Evolutionary conservation across 2,329 filamentous ascomycete genomes (phyloP).

Genomic region (Fusarium hostae): DNA sequence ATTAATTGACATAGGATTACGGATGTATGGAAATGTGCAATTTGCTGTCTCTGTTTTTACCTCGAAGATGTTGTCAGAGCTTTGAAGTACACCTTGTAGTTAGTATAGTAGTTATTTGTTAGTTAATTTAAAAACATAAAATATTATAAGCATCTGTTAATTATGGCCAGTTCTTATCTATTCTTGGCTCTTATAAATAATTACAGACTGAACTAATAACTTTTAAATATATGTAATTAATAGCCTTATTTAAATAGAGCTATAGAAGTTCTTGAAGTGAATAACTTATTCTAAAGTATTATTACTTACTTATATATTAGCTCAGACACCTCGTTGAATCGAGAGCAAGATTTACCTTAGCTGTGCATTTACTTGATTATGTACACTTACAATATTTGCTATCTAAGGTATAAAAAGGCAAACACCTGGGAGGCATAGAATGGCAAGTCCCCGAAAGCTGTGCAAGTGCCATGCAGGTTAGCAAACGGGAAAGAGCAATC

Average conservation of each 20-base stretch:
- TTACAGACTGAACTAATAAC: background rate
- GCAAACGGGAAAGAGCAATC: slow-evolving; percentile 1
- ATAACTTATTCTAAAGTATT: background rate
- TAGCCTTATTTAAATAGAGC: background rate
- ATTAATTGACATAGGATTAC: too few relatives aligned
- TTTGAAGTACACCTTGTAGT: background rate
- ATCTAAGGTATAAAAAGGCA: background rate
- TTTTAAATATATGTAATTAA: background rate
- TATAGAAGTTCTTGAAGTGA: background rate
- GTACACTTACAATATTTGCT: background rate
- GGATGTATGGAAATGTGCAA: background rate
- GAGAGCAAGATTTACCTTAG: background rate
- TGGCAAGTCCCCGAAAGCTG: slow-evolving; percentile 3
- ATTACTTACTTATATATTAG: background rate
- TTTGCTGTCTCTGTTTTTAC: background rate
- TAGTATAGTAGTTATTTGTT: background rate
- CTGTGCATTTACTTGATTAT: background rate
- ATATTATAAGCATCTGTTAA: background rate
- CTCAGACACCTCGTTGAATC: background rate
- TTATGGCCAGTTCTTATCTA: background rate
- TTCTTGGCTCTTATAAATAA: background rate
- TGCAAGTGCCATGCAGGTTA: slow-evolving; percentile 3
- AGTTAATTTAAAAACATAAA: too few relatives aligned
- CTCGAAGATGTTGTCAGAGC: background rate
- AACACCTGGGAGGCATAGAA: background rate